Conservation (phyloP, 2,329 filamentous ascomycete genomes). For the Mycosphaerella sp. region DNA sequence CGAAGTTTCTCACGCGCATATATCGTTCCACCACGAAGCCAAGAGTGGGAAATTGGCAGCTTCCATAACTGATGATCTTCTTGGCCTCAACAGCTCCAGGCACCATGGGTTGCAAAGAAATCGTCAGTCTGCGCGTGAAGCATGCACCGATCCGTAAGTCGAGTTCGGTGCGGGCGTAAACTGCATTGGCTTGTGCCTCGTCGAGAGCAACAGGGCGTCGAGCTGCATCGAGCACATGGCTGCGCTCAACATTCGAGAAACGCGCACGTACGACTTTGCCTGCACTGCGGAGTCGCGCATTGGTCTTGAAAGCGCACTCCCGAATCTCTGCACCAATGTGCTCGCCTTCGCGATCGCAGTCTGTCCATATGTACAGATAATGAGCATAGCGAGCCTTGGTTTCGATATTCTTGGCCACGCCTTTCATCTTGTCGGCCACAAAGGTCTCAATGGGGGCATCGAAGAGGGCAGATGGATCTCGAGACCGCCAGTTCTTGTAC, state of each 20-base stretch:
- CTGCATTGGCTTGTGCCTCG: conserved; percentile 78
- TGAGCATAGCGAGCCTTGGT: conserved; percentile 66
- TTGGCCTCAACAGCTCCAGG: conserved; percentile 68
- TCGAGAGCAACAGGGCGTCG: conserved; percentile 71
- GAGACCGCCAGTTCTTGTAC: conserved; percentile 74
- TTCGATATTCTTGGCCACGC: conserved; percentile 79
- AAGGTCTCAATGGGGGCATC: conserved; percentile 66
- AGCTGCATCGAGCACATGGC: conserved; percentile 83
- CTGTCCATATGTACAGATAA: conserved; percentile 92
- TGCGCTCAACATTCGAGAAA: conserved; percentile 94
- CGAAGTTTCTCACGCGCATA: conserved; percentile 87
- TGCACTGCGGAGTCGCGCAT: conserved; percentile 52
- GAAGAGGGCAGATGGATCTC: conserved; percentile 73
- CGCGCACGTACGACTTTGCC: conserved; percentile 71
- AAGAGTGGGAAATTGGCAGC: conserved; percentile 93
- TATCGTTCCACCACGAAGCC: conserved; percentile 97
- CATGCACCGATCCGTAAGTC: conserved; percentile 88
- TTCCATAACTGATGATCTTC: conserved; percentile 40
- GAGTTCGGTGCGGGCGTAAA: conserved; percentile 81
- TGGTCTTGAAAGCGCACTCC: conserved; percentile 68
- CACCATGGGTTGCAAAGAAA: conserved; percentile 67
- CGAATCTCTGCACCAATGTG: conserved; percentile 92
- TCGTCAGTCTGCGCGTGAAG: conserved; percentile 83
- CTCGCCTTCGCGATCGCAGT: conserved; percentile 96
- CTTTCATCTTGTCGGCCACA: conserved; percentile 67